Evolutionary conservation across 371 early-diverging fungal genomes (phyloP).

Genomic region (Umbelopsis sp.): DNA sequence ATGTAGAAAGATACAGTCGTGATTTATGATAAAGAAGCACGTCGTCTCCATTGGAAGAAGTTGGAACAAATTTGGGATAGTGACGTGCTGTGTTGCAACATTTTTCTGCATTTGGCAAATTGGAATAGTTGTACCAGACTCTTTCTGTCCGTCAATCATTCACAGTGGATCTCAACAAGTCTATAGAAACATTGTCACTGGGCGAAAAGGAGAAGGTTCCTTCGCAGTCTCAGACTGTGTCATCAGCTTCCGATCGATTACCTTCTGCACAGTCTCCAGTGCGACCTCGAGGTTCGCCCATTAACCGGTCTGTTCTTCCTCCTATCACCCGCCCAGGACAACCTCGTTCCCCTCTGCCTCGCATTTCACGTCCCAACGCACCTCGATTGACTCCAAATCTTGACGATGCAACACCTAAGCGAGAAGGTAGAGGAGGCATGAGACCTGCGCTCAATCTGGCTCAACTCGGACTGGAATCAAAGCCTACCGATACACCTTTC

Average conservation of each 20-base stretch:
- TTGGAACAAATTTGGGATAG: not conserved
- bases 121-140: not conserved
- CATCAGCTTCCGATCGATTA: not conserved
- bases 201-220: constrained; percentile 23
- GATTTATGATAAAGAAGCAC: no score
- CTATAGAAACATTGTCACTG: constrained; percentile 32
- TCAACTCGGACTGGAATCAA: constrained; percentile 40
- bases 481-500: constrained; percentile 60
- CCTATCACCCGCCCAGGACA: constrained; percentile 43
- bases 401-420: constrained; percentile 20
- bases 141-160: constrained; percentile 14
- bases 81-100: not conserved
- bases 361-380: constrained; percentile 22
- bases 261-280: constrained; percentile 28
- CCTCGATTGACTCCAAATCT: constrained; percentile 22
- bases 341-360: constrained; percentile 26
- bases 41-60: not conserved
- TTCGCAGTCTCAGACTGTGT: not conserved
- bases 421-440: constrained; percentile 29
- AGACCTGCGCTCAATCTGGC: constrained; percentile 39
- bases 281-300: constrained; percentile 12
- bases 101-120: constrained; percentile 2
- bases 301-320: constrained; percentile 43
- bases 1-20: no score
- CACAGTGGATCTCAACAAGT: constrained; percentile 38